phyloP scores from a whole-genome alignment of 2,329 filamentous ascomycete genomes.

The Xylaria sp. region DNA sequence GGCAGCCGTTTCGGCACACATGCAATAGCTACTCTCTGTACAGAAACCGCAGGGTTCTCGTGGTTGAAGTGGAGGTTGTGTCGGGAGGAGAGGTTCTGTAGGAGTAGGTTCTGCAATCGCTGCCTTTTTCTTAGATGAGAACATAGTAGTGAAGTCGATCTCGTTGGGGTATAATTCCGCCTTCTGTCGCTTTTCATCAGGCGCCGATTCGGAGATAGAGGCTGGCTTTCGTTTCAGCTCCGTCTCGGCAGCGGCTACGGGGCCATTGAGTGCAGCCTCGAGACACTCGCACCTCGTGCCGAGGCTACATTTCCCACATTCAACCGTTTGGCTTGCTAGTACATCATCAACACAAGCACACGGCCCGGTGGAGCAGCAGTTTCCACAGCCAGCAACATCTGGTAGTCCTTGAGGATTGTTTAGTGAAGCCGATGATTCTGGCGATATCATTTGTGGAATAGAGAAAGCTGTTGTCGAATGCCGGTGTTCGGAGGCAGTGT shows the following conservation, averaged over 20 bases:
- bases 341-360: conserved; percentile 71
- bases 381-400: conserved; percentile 62
- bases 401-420: conserved; percentile 49
- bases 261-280: conserved; percentile 56
- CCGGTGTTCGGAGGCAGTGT: conserved; percentile 43
- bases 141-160: conserved; percentile 78
- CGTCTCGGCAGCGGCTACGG: conserved; percentile 47
- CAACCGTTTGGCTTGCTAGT: conserved; percentile 63
- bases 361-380: conserved; percentile 62
- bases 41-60: conserved; percentile 85
- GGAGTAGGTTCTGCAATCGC: conserved; percentile 46
- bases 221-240: conserved; percentile 62
- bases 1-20: conserved; percentile 73
- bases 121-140: conserved; percentile 60
- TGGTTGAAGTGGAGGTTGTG: conserved; percentile 53
- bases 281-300: conserved; percentile 73
- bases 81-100: conserved; percentile 48
- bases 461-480: conserved; percentile 60
- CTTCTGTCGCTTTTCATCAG: conserved; percentile 67
- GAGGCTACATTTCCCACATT: conserved; percentile 74
- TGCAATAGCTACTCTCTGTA: conserved; percentile 82
- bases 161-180: conserved; percentile 66
- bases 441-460: conserved; percentile 68
- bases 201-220: conserved; percentile 56
- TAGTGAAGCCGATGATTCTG: conserved; percentile 52